These are phyloP conservation scores for Notholithocarpus densiflorus DNA, from an alignment of 306 rosid genomes.

Conservation along the genomic window DNA sequence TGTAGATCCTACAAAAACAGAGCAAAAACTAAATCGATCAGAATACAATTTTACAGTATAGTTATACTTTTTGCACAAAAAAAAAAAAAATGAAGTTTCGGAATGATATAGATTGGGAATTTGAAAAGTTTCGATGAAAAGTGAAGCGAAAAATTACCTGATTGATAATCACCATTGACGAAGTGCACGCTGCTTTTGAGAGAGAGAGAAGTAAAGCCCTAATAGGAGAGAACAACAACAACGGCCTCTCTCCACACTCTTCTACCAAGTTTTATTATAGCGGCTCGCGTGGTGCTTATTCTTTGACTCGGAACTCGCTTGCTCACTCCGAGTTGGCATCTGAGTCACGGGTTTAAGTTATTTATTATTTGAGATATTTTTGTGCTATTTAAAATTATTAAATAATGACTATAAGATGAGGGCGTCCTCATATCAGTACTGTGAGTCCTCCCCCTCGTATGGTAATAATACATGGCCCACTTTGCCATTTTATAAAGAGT, in stretches of 20 bases:
- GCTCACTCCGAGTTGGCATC: conserved; percentile 27
- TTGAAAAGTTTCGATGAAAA: not conserved
- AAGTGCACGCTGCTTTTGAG: conserved; percentile 20
- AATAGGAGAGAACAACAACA: conserved; percentile 18
- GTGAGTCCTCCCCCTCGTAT: no score
- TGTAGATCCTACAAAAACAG: conserved; percentile 25
- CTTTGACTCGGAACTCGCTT: conserved; percentile 30
- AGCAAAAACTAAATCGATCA: not conserved
- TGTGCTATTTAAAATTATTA: not conserved
- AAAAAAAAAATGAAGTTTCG: not conserved
- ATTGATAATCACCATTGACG: conserved; percentile 30
- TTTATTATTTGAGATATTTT: not conserved
- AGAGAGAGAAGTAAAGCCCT: conserved; percentile 33
- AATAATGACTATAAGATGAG: rapidly evolving
- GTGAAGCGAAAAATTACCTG: conserved; percentile 8
- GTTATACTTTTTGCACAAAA: not conserved
- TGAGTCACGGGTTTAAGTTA: conserved; percentile 8
- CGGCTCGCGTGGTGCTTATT: conserved; percentile 16
- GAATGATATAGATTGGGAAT: not conserved
- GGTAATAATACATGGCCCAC: no score
- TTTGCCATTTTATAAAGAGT: no score
- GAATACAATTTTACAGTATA: not conserved
- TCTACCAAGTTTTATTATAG: conserved; percentile 25
- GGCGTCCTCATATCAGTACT: no score
- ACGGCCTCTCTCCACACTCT: conserved; percentile 26